Percentiles rank a stretch among this genome's conserved stretches.
Conservation (phyloP, 1,139 yeast species). For the Tardiomyces blankii region DNA sequence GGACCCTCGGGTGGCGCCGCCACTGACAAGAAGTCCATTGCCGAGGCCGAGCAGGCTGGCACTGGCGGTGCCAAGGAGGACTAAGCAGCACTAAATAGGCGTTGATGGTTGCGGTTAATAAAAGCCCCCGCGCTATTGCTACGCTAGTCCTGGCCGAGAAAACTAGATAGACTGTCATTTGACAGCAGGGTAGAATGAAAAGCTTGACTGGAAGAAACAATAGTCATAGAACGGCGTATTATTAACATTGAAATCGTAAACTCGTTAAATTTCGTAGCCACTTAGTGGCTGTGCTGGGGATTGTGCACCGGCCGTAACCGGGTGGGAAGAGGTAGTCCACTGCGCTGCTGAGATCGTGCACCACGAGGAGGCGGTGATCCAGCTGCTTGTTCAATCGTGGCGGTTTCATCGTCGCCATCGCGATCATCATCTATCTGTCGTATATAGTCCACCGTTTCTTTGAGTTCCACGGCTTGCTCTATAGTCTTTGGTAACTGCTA, state of each 20-base stretch:
- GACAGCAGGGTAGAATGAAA: too few species aligned
- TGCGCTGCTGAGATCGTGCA: background rate
- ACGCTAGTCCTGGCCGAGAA: too few species aligned
- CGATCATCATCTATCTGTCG: background rate
- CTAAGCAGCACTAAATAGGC: conserved; percentile 26
- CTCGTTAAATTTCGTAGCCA: too few species aligned
- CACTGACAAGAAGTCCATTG: conserved; percentile 77
- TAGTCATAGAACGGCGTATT: too few species aligned
- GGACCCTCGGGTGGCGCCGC: conserved; percentile 54
- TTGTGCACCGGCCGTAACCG: background rate
- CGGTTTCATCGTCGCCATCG: background rate
- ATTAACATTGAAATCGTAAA: too few species aligned
- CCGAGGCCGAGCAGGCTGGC: conserved; percentile 77
- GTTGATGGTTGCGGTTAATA: background rate
- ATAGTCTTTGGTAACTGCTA: background rate
- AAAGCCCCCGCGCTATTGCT: too few species aligned
- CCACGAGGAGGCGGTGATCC: background rate
- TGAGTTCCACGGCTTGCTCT: background rate
- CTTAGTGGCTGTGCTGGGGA: too few species aligned
- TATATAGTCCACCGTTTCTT: background rate
- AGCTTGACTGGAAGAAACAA: too few species aligned
- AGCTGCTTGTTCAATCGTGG: conserved; percentile 1
- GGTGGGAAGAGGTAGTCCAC: background rate
- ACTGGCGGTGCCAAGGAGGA: conserved; percentile 88
- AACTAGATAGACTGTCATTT: too few species aligned